These are phyloP conservation scores for Saturnispora bothae DNA, from an alignment of 805 yeast genomes.

Conservation along the genomic window DNA sequence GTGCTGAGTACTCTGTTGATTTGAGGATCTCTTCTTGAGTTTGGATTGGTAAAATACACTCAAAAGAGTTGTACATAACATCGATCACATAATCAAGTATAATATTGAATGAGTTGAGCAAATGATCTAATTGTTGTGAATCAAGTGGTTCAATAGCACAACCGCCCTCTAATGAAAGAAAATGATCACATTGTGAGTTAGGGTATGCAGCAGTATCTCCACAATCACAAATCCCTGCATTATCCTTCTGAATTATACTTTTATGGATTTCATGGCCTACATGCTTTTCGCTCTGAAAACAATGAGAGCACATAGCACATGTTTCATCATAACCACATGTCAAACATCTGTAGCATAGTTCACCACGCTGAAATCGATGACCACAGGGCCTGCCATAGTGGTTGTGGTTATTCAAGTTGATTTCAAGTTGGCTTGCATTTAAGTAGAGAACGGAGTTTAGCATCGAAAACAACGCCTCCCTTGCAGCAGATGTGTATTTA, in stretches of 20 bases:
- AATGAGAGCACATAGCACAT: slow-evolving; percentile 70
- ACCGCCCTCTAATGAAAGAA: slow-evolving; percentile 9
- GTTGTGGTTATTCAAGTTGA: slow-evolving; percentile 19
- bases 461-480: slow-evolving; percentile 1
- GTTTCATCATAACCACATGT: slow-evolving; percentile 75
- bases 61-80: slow-evolving; percentile 40
- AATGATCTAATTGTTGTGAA: slow-evolving; percentile 25
- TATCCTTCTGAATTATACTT: slow-evolving; percentile 52
- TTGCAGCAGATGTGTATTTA: slow-evolving; percentile 10
- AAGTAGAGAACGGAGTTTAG: slow-evolving; percentile 5
- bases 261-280: slow-evolving; percentile 61
- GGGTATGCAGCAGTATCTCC: slow-evolving; percentile 84
- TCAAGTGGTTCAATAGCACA: slow-evolving; percentile 27
- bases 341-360: slow-evolving; percentile 68
- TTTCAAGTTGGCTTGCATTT: slow-evolving; percentile 10
- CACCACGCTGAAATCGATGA: slow-evolving; percentile 62
- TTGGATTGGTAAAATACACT: slow-evolving; percentile 25
- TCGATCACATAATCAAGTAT: slow-evolving; percentile 53
- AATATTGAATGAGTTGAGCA: slow-evolving; percentile 33
- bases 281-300: slow-evolving; percentile 65
- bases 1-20: slow-evolving; percentile 21
- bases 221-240: slow-evolving; percentile 78
- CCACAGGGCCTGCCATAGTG: slow-evolving; percentile 70
- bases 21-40: slow-evolving; percentile 16
- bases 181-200: slow-evolving; percentile 40